phyloP scores from a whole-genome alignment of 2,329 filamentous ascomycete genomes.

The Ceratocystis papillata region DNA sequence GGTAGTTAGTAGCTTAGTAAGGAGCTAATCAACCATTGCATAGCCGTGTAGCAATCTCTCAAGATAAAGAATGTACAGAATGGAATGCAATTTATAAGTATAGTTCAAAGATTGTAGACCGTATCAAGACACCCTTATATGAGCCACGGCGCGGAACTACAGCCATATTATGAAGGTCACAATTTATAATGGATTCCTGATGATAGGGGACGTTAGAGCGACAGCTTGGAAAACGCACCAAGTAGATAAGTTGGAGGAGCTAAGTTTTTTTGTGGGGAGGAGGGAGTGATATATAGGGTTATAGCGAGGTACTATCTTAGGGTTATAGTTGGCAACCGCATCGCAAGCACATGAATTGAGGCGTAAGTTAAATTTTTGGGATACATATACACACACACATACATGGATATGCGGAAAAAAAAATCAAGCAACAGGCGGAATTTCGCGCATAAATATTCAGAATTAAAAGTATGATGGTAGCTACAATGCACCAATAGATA shows the following conservation, averaged over 20 bases:
- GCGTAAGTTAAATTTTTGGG: too few relatives aligned
- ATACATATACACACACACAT: not conserved
- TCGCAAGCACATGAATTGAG: not conserved
- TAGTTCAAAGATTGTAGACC: not conserved
- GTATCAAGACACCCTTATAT: not conserved
- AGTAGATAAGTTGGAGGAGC: too few relatives aligned
- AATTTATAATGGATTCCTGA: too few relatives aligned
- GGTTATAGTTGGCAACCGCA: not conserved
- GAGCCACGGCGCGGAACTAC: not conserved
- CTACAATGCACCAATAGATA: conserved; percentile 8
- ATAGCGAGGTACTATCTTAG: not conserved
- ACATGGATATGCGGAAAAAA: not conserved
- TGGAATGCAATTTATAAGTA: not conserved
- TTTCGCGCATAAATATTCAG: not conserved
- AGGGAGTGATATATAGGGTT: not conserved
- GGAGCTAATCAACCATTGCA: not conserved
- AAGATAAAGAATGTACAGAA: not conserved
- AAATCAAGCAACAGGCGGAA: not conserved
- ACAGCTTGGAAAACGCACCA: too few relatives aligned
- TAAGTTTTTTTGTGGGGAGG: not conserved
- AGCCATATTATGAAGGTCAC: not conserved
- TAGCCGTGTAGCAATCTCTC: not conserved
- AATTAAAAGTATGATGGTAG: conserved; percentile 13
- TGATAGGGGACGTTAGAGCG: too few relatives aligned
- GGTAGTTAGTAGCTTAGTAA: not conserved